phyloP scores from a whole-genome alignment of 495 filamentous ascomycete genomes.

The Annulohypoxylon nitens region DNA sequence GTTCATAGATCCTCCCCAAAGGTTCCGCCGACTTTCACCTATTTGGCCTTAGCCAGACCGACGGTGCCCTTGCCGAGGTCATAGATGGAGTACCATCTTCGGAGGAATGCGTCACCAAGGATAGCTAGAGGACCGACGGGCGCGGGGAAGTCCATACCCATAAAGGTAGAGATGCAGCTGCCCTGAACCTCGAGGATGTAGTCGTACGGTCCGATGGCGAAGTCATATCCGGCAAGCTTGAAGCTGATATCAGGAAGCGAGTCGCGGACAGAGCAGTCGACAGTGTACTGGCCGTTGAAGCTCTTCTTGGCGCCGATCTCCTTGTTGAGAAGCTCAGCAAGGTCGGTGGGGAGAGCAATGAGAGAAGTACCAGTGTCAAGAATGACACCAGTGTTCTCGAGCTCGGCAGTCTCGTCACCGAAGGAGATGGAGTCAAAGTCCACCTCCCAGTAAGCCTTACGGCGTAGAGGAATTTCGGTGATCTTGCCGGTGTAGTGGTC shows the following conservation, averaged over 20 bases:
- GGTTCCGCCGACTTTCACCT: slow-evolving; percentile 38
- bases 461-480: slow-evolving; percentile 90
- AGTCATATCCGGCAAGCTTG: slow-evolving; percentile 87
- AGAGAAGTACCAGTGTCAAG: slow-evolving; percentile 99
- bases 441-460: slow-evolving; percentile 99
- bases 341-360: slow-evolving; percentile 90
- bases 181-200: slow-evolving; percentile 97
- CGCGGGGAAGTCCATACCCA: slow-evolving; percentile 97
- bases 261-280: slow-evolving; percentile 89
- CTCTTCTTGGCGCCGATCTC: slow-evolving; percentile 98
- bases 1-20: slow-evolving; percentile 22
- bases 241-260: slow-evolving; percentile 89
- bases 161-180: slow-evolving; percentile 95
- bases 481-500: slow-evolving; percentile 90
- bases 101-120: slow-evolving; percentile 96
- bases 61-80: slow-evolving; percentile 87
- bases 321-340: slow-evolving; percentile 97
- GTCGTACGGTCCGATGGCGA: slow-evolving; percentile 88
- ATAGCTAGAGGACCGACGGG: slow-evolving; percentile 94
- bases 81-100: slow-evolving; percentile 97
- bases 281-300: slow-evolving; percentile 92
- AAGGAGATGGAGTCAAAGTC: slow-evolving; percentile 93
- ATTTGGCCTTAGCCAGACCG: slow-evolving; percentile 87
- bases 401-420: slow-evolving; percentile 83
- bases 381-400: slow-evolving; percentile 94